Base-by-base conservation (phyloP, 1,284 basidiomycete species). In the Hortiboletus rubellus region DNA sequence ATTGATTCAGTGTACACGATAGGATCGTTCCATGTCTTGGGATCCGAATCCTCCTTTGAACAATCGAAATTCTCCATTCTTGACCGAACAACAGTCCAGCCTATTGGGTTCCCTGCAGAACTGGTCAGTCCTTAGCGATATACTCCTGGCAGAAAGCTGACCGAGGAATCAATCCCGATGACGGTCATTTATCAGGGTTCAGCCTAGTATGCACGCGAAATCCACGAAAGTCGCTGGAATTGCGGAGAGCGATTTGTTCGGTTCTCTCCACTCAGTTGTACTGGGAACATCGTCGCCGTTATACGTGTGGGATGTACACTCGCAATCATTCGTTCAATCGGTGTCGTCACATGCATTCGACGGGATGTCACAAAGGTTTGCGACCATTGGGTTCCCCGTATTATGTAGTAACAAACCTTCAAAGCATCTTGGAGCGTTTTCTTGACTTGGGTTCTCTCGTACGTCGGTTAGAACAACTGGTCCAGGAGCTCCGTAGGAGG, bases 241-340 rank as follows among this genome's bases (percentile, higher is more conserved):
- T 14, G 69, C 74, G 5, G 73, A 79, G 51, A 58, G 64, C 14
- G 80, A 85, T 22, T 66, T 89, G 11, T 70, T 86, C 22, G 60
- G 70, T 18, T 81, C 79, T 5, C 75, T 92, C 24, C 77, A 77
- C 54, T 74, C 78, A 67, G 81, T 79, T 5, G 74, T 86, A 9
- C 74, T 85, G 31, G 89, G 89, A 31, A 79, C 80, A 6, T 86
- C 89, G 2, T 91, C 90, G 11, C 63, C 74, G 5, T 71, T 88
- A 34, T 81, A 87, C 65, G 71, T 71, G 7, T 92, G 89, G 89
- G 78, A 89, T 65, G 41, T 69, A 3, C 40, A 37, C 1, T 66
- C 66, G 6, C 82, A 89, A 60, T 74, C 68, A 17, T 89, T 92
- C 63, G 63, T 78, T 2, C 75, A 78, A 53, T 56, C 65, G 17